These are phyloP conservation scores for Bryoglossum gracile DNA, from an alignment of 495 filamentous ascomycete species.

Conservation along the genomic window DNA sequence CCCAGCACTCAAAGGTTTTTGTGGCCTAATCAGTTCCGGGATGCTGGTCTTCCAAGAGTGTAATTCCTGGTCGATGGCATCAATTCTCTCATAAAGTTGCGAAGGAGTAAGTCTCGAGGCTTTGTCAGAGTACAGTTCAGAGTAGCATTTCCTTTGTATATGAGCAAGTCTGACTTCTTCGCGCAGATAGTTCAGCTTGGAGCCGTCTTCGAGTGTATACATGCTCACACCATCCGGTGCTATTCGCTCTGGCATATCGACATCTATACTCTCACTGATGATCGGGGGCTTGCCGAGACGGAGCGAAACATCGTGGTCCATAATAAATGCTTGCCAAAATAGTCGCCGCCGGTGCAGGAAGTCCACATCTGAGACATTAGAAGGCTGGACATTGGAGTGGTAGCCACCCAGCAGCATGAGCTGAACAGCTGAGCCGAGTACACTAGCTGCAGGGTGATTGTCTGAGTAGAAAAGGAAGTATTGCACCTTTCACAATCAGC, in stretches of 20 bases:
- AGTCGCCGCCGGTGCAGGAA: background rate
- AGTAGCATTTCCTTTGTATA: background rate
- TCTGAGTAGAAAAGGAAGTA: constrained; percentile 6
- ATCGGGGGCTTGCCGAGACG: background rate
- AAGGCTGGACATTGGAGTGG: background rate
- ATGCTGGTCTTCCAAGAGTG: constrained; percentile 1
- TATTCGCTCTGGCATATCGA: background rate
- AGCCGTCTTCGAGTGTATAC: background rate
- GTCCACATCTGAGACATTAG: background rate
- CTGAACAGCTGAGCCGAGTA: background rate
- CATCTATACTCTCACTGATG: background rate
- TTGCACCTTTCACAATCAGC: background rate
- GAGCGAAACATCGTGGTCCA: background rate
- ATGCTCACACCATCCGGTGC: background rate
- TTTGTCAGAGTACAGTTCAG: background rate
- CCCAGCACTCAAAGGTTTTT: background rate
- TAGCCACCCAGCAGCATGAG: constrained; percentile 2
- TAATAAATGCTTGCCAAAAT: background rate
- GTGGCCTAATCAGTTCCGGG: background rate
- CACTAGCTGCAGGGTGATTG: background rate
- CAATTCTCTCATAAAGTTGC: background rate
- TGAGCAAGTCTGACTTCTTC: background rate
- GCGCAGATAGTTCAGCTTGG: background rate
- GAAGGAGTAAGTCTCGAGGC: background rate
- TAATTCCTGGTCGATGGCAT: background rate